Evolutionary conservation across 2,329 filamentous ascomycete species (phyloP), one percentile per base, ranked within the genome.

Genomic region (Cyphellophora attinorum): DNA sequence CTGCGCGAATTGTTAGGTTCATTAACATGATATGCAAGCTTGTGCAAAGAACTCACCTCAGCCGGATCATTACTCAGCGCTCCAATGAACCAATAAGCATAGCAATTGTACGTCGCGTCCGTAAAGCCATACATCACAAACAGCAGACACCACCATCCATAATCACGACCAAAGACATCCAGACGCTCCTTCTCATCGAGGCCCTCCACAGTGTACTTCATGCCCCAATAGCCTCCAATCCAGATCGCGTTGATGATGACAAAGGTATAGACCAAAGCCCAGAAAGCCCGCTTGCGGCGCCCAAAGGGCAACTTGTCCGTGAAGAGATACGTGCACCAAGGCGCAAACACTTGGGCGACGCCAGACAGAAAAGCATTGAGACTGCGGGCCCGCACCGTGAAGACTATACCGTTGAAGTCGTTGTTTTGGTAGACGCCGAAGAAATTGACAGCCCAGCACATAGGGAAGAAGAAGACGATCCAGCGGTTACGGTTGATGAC

Each of bases 351-450:
- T 27, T 49, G 45, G 14, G 40, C 43, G 38, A 46, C 41, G 12
- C 45, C 42, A 30, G 42, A 49, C 38, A 44, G 39, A 5, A 51
- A 19, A 21, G 38, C 44, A 28, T 47, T 49, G 21, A 51, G 44
- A 10, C 47, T 44, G 4, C 48, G 41, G 2, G 40, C 45, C 10
- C 48, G 40, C 6, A 51, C 44, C 15, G 46, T 29, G 28, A 51
- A 51, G 30, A 44, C 44, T 16, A 42, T 38, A 4, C 29, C 39
- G 31, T 51, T 51, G 29, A 39, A 49, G 16, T 44, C 42, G 28
- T 51, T 51, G 33, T 38, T 44, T 19, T 51, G 48, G 18, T 51
- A 51, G 5, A 46, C 44, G 27, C 39, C 42, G 16, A 44, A 51
- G 41, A 35, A 51, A 13, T 49, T 28, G 6, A 45, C 44, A 3